Evolutionary conservation across 2,329 filamentous ascomycete genomes (phyloP).

Genomic region (Paecilomyces variotii): DNA sequence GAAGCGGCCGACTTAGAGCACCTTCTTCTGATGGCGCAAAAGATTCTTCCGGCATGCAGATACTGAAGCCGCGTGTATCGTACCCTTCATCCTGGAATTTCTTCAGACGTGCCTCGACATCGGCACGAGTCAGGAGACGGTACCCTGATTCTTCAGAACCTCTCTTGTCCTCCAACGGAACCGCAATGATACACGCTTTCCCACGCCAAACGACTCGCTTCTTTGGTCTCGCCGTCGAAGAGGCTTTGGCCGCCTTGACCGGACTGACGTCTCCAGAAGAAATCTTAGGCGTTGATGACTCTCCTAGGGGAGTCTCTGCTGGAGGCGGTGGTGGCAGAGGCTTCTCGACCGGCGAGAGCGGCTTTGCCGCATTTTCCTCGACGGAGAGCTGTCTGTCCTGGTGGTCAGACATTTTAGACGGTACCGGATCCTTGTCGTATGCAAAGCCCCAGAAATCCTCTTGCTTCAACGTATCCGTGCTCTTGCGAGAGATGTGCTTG

Average conservation of each 20-base stretch:
- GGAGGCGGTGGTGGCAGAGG: conserved; percentile 32
- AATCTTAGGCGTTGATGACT: conserved; percentile 2
- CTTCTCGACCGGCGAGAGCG: conserved; percentile 27
- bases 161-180: conserved; percentile 61
- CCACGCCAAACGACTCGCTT: conserved; percentile 70
- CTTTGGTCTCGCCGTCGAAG: conserved; percentile 38
- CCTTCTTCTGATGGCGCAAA: conserved; percentile 20
- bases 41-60: conserved; percentile 21
- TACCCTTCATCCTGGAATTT: conserved; percentile 38
- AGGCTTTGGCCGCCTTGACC: conserved; percentile 7
- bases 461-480: conserved; percentile 35
- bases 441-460: conserved; percentile 39
- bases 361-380: conserved; percentile 12
- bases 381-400: conserved; percentile 15
- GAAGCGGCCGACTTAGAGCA: conserved; percentile 36
- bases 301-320: conserved; percentile 10
- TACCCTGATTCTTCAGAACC: conserved; percentile 40
- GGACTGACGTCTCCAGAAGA: conserved; percentile 5
- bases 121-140: conserved; percentile 29
- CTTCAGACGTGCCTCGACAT: conserved; percentile 32
- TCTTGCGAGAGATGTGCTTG: conserved; percentile 29
- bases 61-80: conserved; percentile 33
- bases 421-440: conserved; percentile 31
- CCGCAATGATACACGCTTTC: conserved; percentile 63
- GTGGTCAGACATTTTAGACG: conserved; percentile 25